phyloP scores from a whole-genome alignment of 2,329 filamentous ascomycete species.

The Fusarium sp. region DNA sequence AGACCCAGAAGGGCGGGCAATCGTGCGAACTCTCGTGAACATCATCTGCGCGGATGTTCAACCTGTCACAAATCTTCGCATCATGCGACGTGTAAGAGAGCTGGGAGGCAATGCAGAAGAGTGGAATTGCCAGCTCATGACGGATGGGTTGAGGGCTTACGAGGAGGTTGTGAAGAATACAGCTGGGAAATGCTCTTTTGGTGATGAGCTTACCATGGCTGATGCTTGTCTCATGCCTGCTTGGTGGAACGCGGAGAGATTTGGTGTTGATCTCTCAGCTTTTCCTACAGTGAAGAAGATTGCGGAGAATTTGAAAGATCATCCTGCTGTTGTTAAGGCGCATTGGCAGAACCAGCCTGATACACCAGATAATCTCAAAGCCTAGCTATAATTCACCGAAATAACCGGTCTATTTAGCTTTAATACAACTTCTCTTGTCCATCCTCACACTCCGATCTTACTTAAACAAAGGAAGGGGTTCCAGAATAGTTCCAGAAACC shows the following conservation, averaged over 20 bases:
- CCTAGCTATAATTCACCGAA: too few relatives aligned
- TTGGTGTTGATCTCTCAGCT: conserved; percentile 63
- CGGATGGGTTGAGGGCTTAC: conserved; percentile 67
- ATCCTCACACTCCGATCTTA: neutral
- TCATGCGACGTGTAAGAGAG: conserved; percentile 62
- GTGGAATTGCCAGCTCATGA: conserved; percentile 66
- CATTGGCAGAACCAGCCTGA: conserved; percentile 68
- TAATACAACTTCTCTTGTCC: accelerated
- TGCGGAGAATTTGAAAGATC: conserved; percentile 58
- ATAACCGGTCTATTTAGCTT: conserved; percentile 2
- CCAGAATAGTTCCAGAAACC: conserved; percentile 71
- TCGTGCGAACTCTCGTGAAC: conserved; percentile 64
- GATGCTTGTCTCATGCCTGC: conserved; percentile 70
- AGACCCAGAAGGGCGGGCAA: conserved; percentile 58
- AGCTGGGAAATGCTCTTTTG: conserved; percentile 66
- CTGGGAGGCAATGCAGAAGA: conserved; percentile 58
- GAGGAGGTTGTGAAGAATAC: conserved; percentile 57
- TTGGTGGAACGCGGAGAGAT: conserved; percentile 67
- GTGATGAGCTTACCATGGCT: conserved; percentile 67
- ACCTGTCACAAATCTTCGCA: conserved; percentile 69
- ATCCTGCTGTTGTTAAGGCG: conserved; percentile 64
- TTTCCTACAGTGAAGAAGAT: conserved; percentile 63
- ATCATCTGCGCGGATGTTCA: conserved; percentile 70
- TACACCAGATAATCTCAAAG: conserved; percentile 52
- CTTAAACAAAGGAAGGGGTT: conserved; percentile 51